A percentile compares a stretch with the other conserved stretches of the same genome.
Evolutionary conservation across 352 stramenopile genomes (phyloP).

Genomic region (Blastocystis sp.): DNA sequence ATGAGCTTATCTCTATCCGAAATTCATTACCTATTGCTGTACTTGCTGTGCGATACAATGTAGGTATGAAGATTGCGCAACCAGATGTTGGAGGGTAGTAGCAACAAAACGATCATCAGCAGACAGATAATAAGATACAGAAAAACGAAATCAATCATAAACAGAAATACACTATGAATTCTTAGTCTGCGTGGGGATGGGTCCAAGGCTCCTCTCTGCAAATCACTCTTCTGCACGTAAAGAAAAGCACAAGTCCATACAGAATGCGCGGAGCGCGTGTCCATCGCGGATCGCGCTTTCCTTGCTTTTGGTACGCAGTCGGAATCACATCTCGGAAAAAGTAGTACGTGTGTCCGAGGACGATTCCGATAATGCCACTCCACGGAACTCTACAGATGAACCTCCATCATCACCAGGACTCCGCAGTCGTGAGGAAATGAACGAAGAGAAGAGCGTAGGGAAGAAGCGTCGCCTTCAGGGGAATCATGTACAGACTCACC

Average conservation of each 20-base stretch:
- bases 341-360: slow-evolving; percentile 3
- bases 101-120: slow-evolving; percentile 38
- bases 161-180: background rate
- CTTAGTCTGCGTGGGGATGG: slow-evolving; percentile 2
- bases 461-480: slow-evolving; percentile 33
- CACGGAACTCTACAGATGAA: slow-evolving; percentile 27
- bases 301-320: background rate
- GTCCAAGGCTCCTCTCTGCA: background rate
- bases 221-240: background rate
- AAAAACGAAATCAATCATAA: slow-evolving; percentile 24
- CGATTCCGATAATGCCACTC: slow-evolving; percentile 30
- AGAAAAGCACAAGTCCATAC: background rate
- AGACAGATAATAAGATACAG: slow-evolving; percentile 42
- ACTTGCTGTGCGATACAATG: background rate
- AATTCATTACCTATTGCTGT: background rate
- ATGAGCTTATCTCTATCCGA: background rate
- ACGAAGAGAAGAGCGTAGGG: slow-evolving; percentile 24
- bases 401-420: background rate
- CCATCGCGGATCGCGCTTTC: background rate
- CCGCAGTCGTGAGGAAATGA: slow-evolving; percentile 19
- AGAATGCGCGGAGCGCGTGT: background rate
- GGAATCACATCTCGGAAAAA: slow-evolving; percentile 31
- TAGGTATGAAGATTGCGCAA: background rate
- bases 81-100: slow-evolving; percentile 18
- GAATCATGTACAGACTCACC: slow-evolving; percentile 51